Conservation (phyloP, 306 rosid species). For the Ammopiptanthus mongolicus region DNA sequence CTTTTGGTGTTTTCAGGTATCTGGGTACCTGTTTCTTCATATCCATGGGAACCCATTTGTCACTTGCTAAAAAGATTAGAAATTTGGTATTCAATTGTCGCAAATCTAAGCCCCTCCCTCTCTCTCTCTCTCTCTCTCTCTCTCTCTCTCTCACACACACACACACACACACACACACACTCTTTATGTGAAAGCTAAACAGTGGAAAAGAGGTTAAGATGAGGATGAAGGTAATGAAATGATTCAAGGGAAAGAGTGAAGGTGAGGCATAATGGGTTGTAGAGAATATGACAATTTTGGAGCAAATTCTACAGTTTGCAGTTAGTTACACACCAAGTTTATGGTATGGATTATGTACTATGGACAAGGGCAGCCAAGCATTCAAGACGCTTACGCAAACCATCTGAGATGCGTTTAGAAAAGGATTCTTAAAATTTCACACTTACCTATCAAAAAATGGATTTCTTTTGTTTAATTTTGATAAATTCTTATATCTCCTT, state of each 20-base stretch:
- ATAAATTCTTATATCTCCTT: not conserved
- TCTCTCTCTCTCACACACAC: too few species aligned
- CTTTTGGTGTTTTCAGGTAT: not conserved
- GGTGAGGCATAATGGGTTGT: not conserved
- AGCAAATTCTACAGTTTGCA: not conserved
- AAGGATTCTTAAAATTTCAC: too few species aligned
- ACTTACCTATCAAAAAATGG: not conserved
- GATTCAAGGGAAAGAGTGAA: not conserved
- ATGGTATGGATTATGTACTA: not conserved
- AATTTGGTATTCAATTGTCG: not conserved
- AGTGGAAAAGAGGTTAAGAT: not conserved
- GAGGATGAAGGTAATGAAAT: not conserved
- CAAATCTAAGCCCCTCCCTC: not conserved
- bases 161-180: too few species aligned
- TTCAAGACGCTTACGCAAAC: not conserved
- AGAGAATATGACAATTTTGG: not conserved
- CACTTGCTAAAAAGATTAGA: not conserved
- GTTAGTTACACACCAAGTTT: not conserved
- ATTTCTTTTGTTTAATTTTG: not conserved
- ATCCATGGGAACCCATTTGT: constrained; percentile 44
- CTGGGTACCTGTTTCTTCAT: constrained; percentile 30
- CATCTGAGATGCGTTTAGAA: too few species aligned
- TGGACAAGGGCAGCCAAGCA: not conserved
- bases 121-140: not conserved
- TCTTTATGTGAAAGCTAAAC: not conserved